Evolutionary conservation across 169 alveolate genomes (phyloP).

Genomic region (Plasmodium vivax): DNA sequence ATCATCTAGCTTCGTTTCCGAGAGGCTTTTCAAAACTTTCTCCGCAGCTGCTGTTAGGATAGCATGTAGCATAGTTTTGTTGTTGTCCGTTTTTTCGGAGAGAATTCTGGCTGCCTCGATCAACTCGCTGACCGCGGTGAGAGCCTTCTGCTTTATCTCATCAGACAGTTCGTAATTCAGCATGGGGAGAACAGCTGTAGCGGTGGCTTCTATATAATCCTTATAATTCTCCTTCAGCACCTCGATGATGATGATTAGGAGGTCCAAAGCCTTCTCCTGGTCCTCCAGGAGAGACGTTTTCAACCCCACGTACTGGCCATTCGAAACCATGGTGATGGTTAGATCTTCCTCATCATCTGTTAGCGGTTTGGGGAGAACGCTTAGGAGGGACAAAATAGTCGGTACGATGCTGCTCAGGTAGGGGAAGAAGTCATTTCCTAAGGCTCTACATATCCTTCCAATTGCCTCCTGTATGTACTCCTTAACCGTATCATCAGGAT

Average conservation of each 20-base stretch:
- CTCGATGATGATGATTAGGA: constrained; percentile 80
- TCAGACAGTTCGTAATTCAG: constrained; percentile 82
- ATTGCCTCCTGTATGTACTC: constrained; percentile 91
- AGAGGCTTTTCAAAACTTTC: constrained; percentile 56
- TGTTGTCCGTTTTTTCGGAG: constrained; percentile 78
- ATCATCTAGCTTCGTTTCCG: constrained; percentile 68
- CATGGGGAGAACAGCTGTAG: constrained; percentile 84
- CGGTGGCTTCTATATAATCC: constrained; percentile 83
- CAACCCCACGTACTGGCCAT: constrained; percentile 84
- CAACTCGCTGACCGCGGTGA: constrained; percentile 86
- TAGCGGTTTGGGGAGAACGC: constrained; percentile 46
- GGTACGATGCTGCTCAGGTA: constrained; percentile 91
- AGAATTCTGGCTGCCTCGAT: constrained; percentile 85
- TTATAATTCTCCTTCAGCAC: constrained; percentile 82
- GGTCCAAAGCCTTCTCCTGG: constrained; percentile 79
- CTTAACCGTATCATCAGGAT: constrained; percentile 91
- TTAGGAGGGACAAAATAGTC: constrained; percentile 68
- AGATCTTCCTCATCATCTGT: constrained; percentile 79
- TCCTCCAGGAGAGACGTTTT: constrained; percentile 83
- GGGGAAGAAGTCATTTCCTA: constrained; percentile 88
- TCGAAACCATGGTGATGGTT: constrained; percentile 82
- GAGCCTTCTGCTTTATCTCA: constrained; percentile 86
- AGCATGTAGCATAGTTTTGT: constrained; percentile 79
- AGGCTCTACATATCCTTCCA: constrained; percentile 90
- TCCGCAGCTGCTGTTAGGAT: constrained; percentile 76